Evolutionary conservation across 164 flowering plant genomes (phyloP).

Genomic region (Dillenia turbinata): DNA sequence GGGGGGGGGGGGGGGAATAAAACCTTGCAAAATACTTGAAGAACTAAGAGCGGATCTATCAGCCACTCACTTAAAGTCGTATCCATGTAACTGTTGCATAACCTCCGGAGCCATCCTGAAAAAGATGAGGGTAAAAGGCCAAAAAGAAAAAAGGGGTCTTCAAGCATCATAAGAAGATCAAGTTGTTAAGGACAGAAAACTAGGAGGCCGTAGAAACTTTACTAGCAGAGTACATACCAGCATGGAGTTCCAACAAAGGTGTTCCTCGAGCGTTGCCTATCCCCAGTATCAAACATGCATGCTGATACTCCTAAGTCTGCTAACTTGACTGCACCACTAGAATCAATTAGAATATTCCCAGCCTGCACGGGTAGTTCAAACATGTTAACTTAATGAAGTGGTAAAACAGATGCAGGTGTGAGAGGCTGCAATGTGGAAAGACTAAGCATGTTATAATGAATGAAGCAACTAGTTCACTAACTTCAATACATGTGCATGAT

Average conservation of each 20-base stretch:
- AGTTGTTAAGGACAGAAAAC: neutral
- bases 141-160: slow-evolving; percentile 1
- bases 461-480: too few species aligned
- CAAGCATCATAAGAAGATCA: slow-evolving; percentile 4
- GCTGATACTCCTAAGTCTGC: slow-evolving; percentile 98
- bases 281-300: slow-evolving; percentile 93
- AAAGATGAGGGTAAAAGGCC: neutral
- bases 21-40: neutral
- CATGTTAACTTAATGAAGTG: too few species aligned
- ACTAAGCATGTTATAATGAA: too few species aligned
- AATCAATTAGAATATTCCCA: slow-evolving; percentile 84
- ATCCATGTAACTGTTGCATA: slow-evolving; percentile 96
- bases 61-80: slow-evolving; percentile 86
- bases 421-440: too few species aligned
- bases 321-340: slow-evolving; percentile 75
- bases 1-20: too few species aligned
- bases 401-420: too few species aligned
- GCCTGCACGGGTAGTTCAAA: slow-evolving; percentile 47
- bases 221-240: slow-evolving; percentile 45
- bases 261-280: slow-evolving; percentile 86
- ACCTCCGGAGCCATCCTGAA: slow-evolving; percentile 99
- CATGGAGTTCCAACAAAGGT: slow-evolving; percentile 99
- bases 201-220: neutral
- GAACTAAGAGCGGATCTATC: neutral
- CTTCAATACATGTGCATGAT: too few species aligned